phyloP scores from a whole-genome alignment of 768 basidiomycete species.

The Mycena capillaripes region DNA sequence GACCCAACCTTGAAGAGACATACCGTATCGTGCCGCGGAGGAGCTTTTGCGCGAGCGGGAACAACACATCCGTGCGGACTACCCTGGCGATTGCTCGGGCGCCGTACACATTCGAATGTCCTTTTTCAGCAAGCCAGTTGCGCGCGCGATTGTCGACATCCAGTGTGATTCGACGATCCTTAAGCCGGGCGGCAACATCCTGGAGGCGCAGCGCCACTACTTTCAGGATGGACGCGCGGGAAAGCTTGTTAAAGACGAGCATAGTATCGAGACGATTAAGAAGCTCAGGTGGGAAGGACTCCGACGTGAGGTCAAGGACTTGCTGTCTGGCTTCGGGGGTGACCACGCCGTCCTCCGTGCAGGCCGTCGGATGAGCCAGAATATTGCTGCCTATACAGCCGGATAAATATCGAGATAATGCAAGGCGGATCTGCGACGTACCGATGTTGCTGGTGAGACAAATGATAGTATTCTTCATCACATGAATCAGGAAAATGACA shows the following conservation, averaged over 20 bases:
- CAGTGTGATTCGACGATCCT: constrained; percentile 74
- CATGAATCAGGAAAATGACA: not conserved
- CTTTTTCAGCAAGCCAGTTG: constrained; percentile 79
- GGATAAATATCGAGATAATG: not conserved
- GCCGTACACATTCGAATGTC: constrained; percentile 90
- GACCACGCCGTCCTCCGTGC: constrained; percentile 73
- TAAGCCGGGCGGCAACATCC: constrained; percentile 80
- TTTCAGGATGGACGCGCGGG: constrained; percentile 77
- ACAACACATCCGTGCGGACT: constrained; percentile 84
- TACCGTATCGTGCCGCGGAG: constrained; percentile 85
- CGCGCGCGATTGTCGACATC: constrained; percentile 75
- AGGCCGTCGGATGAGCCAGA: constrained; percentile 76
- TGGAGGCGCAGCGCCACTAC: constrained; percentile 83
- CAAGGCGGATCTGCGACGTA: constrained; percentile 30
- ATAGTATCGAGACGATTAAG: constrained; percentile 91
- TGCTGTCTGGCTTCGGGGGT: constrained; percentile 71
- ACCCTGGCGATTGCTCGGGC: constrained; percentile 91
- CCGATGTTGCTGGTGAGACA: constrained; percentile 93
- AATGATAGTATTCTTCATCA: constrained; percentile 85
- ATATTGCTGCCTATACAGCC: constrained; percentile 67
- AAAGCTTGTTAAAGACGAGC: constrained; percentile 93
- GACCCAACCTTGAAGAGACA: constrained; percentile 30
- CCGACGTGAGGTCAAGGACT: constrained; percentile 81
- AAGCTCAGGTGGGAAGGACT: constrained; percentile 91
- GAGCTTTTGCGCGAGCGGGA: constrained; percentile 83